Evolutionary conservation across 495 filamentous ascomycete genomes (phyloP).

Genomic region (Cercophora samala): DNA sequence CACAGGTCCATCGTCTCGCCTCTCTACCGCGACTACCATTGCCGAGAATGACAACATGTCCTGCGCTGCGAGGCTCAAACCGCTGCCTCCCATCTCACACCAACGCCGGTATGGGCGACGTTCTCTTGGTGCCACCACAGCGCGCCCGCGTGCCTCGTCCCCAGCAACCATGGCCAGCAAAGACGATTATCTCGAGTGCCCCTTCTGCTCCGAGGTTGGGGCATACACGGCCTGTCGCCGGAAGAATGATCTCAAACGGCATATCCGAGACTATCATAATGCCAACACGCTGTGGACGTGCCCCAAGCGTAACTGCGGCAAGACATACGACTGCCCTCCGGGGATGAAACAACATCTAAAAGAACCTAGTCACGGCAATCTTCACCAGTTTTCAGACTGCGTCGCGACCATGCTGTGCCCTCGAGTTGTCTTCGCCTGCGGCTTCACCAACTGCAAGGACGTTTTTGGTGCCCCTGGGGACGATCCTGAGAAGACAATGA

Average conservation of each 20-base stretch:
- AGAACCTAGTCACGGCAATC: conserved; percentile 18
- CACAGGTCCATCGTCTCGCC: neutral
- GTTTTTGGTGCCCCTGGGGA: conserved; percentile 25
- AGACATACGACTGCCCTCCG: conserved; percentile 27
- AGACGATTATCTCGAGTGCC: conserved; percentile 22
- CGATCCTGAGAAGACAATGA: conserved; percentile 15
- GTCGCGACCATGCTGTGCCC: conserved; percentile 21
- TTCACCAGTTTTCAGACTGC: conserved; percentile 7
- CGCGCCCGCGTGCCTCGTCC: neutral
- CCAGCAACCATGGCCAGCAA: conserved; percentile 18
- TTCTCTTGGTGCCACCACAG: conserved; percentile 1
- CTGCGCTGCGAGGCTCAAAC: neutral
- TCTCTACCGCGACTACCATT: neutral
- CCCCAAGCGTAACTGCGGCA: conserved; percentile 21
- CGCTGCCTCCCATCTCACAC: neutral
- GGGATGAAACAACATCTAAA: conserved; percentile 28
- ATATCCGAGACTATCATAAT: conserved; percentile 28
- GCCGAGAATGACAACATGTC: neutral
- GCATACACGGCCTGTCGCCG: conserved; percentile 17
- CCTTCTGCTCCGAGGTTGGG: conserved; percentile 28
- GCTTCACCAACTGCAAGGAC: conserved; percentile 27
- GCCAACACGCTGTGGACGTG: conserved; percentile 28
- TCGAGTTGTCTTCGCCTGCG: conserved; percentile 31
- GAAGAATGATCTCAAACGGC: conserved; percentile 29
- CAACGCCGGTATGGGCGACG: neutral